phyloP scores from a whole-genome alignment of 331 rosid genomes.

The Quercus lobata region DNA sequence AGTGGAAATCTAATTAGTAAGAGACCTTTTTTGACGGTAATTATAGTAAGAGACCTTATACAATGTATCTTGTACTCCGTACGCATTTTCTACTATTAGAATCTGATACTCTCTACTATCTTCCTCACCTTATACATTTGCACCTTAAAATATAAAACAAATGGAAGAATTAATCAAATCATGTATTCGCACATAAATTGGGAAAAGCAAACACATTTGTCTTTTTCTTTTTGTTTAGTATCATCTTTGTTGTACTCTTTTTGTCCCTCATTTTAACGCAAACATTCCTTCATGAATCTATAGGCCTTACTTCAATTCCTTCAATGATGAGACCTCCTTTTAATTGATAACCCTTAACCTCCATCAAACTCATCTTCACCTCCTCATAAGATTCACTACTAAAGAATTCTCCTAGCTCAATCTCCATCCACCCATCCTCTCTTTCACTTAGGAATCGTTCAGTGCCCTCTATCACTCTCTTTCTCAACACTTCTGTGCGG shows the following conservation, averaged over 20 bases:
- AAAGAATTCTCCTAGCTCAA: constrained; percentile 57
- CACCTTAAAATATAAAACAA: too few relatives aligned
- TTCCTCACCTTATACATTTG: too few relatives aligned
- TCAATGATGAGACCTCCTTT: constrained; percentile 65
- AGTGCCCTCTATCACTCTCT: not conserved
- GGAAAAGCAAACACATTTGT: not conserved
- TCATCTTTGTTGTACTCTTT: not conserved
- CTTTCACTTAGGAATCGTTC: constrained; percentile 8
- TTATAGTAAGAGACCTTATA: too few relatives aligned
- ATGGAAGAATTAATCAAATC: not conserved
- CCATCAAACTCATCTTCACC: constrained; percentile 44
- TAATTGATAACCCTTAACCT: constrained; percentile 40
- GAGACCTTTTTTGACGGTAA: too few relatives aligned
- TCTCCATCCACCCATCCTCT: constrained; percentile 71
- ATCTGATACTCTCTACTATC: too few relatives aligned
- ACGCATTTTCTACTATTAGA: too few relatives aligned
- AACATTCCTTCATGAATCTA: not conserved
- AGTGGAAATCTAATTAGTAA: too few relatives aligned
- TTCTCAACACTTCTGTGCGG: constrained; percentile 12
- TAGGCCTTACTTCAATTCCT: constrained; percentile 62
- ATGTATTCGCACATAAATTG: not conserved
- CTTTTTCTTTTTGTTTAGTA: not conserved
- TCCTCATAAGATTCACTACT: constrained; percentile 34
- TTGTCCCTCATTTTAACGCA: not conserved
- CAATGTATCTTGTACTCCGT: too few relatives aligned